phyloP scores from a whole-genome alignment of 495 filamentous ascomycete genomes.

The Choiromyces venosus region DNA sequence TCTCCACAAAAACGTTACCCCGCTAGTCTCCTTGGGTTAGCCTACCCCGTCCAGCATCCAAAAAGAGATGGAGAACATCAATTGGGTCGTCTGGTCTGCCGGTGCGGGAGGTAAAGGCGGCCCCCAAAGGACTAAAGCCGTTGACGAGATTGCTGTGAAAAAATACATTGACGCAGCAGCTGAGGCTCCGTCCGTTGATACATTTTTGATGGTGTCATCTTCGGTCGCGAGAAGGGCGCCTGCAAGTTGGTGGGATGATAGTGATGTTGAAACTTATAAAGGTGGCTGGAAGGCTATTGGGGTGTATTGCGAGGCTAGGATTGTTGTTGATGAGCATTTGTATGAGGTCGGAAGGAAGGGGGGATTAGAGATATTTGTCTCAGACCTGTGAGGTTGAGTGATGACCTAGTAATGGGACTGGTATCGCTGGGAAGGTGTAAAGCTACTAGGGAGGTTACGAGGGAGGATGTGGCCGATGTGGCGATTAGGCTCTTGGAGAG shows the following conservation, averaged over 20 bases:
- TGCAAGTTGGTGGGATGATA: conserved; percentile 64
- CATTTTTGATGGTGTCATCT: conserved; percentile 66
- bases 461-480: conserved; percentile 66
- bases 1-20: conserved; percentile 51
- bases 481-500: conserved; percentile 59
- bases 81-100: conserved; percentile 77
- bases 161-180: conserved; percentile 65
- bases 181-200: conserved; percentile 54
- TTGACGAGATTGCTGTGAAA: conserved; percentile 56
- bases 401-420: conserved; percentile 54
- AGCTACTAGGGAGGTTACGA: conserved; percentile 52
- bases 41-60: conserved; percentile 50
- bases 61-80: conserved; percentile 63
- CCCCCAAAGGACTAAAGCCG: conserved; percentile 53
- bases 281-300: conserved; percentile 52
- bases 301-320: conserved; percentile 67
- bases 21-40: conserved; percentile 58
- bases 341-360: conserved; percentile 45
- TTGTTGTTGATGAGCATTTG: conserved; percentile 67
- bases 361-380: conserved; percentile 62
- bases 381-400: conserved; percentile 60
- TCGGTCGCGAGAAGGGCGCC: conserved; percentile 42
- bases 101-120: conserved; percentile 78
- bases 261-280: conserved; percentile 51
- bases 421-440: conserved; percentile 62